These are phyloP conservation scores for Scutellaria minor DNA, from an alignment of 257 asterid species.

Conservation along the genomic window DNA sequence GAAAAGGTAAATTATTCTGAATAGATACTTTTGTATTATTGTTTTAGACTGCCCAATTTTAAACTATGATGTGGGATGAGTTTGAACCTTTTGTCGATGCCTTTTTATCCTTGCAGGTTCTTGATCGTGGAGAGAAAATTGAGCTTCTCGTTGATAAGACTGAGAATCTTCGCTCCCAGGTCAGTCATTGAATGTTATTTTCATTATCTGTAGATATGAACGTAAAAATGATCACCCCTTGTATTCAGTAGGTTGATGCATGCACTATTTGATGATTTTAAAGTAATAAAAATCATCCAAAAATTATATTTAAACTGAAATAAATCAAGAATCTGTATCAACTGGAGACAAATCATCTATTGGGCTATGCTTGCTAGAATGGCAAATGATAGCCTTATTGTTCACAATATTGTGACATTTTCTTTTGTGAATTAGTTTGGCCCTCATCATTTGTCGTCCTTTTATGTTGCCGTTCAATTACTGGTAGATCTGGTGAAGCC, in stretches of 20 bases:
- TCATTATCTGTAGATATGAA: constrained; percentile 6
- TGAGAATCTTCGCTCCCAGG: constrained; percentile 92
- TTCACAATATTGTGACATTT: too few species aligned
- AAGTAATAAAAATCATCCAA: background rate
- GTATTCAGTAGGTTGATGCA: background rate
- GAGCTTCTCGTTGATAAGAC: constrained; percentile 93
- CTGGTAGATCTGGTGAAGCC: background rate
- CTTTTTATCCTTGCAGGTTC: constrained; percentile 59
- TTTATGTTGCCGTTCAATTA: background rate
- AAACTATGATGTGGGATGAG: constrained; percentile 10
- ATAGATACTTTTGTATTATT: background rate
- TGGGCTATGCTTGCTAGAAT: too few species aligned
- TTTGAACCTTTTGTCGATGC: constrained; percentile 4
- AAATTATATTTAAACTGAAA: background rate
- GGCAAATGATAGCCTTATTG: background rate
- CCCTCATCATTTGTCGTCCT: background rate
- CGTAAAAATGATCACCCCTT: background rate
- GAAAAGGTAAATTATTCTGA: constrained; percentile 65
- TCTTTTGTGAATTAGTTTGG: background rate
- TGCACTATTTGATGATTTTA: background rate
- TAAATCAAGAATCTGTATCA: too few species aligned
- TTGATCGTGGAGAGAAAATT: constrained; percentile 95
- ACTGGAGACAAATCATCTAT: too few species aligned
- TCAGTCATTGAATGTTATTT: constrained; percentile 34
- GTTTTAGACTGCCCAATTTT: background rate